Evolutionary conservation across 495 filamentous ascomycete genomes (phyloP), one percentile per base, ranked within the genome.

Genomic region (Evernia prunastri): DNA sequence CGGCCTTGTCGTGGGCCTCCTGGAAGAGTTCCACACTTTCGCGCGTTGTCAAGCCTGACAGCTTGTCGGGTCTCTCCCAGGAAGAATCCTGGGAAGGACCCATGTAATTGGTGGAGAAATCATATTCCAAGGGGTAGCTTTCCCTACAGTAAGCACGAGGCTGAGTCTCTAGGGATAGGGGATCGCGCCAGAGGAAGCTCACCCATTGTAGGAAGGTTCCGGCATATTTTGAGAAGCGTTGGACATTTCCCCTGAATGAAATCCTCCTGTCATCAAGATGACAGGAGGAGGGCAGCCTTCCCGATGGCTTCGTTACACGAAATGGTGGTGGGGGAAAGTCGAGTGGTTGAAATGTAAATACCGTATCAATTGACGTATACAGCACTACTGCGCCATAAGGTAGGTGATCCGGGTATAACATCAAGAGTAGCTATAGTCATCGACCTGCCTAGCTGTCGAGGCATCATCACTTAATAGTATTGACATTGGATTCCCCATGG

Each of bases 1-100:
- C 87, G 5, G 86, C 83, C 70, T 77, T 81, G 58, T 87, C 82
- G 73, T 91, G 87, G 5, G 86, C 83, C 43, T 86, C 80, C 43
- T 81, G 79, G 53, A 86, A 86, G 31, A 89, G 76, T 35, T 81
- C 79, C 56, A 82, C 74, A 2, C 78, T 81, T 63, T 84, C 80
- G 39, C 66, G 68, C 13, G 66, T 68, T n/a, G 66, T 68, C 49
- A 68, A 54, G 10, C 39, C 39, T 23, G 53, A 53, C 15, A 40
- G 18, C 51, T 53, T 63, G 51, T 23, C 40, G 31, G 51, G 25
- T 23, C 56, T 63, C 20, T 63, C 61, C 53, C 35, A 27, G n/a
- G 18, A 25, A 42, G 51, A 25, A 3, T 63, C 61, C 47, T 57
- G 51, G 13, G 51, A 45, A 56, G 56, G 36, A 58, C 15, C 56